Base-by-base conservation (phyloP, 225 moss, liverwort and hornwort species). In the Antitrichia curtipendula region DNA sequence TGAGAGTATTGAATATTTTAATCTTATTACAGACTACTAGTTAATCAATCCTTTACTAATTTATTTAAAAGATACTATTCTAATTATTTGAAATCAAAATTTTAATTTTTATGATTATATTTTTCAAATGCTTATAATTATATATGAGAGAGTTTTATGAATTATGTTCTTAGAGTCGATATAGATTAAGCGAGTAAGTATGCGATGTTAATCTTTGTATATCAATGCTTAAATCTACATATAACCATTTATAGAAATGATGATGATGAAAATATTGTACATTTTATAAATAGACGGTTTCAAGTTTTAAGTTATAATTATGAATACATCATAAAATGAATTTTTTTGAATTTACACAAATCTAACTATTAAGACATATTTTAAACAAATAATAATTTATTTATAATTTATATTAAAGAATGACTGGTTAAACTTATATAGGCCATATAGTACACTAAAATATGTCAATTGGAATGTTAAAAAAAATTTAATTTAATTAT, bases 111-210 rank as follows among this genome's bases (percentile, higher is more conserved):
- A 24, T 40, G 0, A 40, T 40, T 22, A 7, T 38, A 21, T 12
- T 38, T 12, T 22, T 22, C 9, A 31, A 68, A 68, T 13, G 3
- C 4, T 68, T 68, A 3, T 6, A 23, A 68, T 22, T 38, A 66
- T 7, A 13, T 7, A 0, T 38, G 7, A 23, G 38, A 4, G 0
- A 13, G 13, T 68, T 68, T 7, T 68, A 13, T 8, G 0, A n/a
- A 7, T n/a, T 38, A 38, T 68, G 1, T 68, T 68, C 6, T 1
- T 68, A 2, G 22, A 12, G 1, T 21, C 36, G 12, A 21, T 66
- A n/a, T 21, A 21, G 12, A n/a, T 66, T 21, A 12, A 68, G 13
- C 3, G 4, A 68, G 23, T 38, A 3, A 13, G 2, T 68, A 68
- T 4, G 1, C 13, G 4, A 38, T 23, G 13, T 7, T 68, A 68